These are phyloP conservation scores for Uromyces viciae-fabae DNA, from an alignment of 1,284 basidiomycete genomes.

Conservation along the genomic window DNA sequence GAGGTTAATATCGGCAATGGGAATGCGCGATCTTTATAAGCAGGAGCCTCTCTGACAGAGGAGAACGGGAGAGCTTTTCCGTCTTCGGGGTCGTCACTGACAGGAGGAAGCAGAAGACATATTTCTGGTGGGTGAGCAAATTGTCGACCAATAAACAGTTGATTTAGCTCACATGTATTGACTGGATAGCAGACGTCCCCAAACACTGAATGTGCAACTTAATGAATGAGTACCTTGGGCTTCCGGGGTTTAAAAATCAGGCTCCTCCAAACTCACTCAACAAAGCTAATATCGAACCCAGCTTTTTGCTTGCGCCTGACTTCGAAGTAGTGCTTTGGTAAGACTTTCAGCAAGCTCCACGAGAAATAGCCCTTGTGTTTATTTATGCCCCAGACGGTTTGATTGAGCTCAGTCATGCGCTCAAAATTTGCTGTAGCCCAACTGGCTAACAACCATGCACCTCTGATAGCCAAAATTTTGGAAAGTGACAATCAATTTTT, in stretches of 20 bases:
- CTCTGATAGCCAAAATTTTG: not conserved
- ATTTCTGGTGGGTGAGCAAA: too few species aligned
- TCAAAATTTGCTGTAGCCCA: conserved; percentile 41
- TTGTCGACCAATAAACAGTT: too few species aligned
- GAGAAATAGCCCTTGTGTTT: conserved; percentile 32
- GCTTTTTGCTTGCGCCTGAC: conserved; percentile 23
- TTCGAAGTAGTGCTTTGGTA: conserved; percentile 17
- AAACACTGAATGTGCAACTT: conserved; percentile 1
- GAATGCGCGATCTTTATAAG: conserved; percentile 19
- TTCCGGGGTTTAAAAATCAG: not conserved
- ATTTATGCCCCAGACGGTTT: conserved; percentile 29
- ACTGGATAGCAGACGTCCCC: conserved; percentile 27
- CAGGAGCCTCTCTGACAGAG: conserved; percentile 32
- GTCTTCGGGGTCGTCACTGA: conserved; percentile 23
- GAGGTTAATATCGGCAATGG: conserved; percentile 22
- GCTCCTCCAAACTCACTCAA: conserved; percentile 25
- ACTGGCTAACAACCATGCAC: conserved; percentile 34
- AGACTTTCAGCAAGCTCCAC: conserved; percentile 11
- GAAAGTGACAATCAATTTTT: not conserved
- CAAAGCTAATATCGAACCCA: conserved; percentile 36
- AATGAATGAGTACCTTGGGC: not conserved
- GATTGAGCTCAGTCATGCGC: conserved; percentile 21
- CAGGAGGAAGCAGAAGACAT: too few species aligned
- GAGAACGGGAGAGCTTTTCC: conserved; percentile 32
- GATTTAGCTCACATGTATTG: conserved; percentile 23